Evolutionary conservation across 2,329 filamentous ascomycete genomes (phyloP).

Genomic region (Ascochyta koolunga): DNA sequence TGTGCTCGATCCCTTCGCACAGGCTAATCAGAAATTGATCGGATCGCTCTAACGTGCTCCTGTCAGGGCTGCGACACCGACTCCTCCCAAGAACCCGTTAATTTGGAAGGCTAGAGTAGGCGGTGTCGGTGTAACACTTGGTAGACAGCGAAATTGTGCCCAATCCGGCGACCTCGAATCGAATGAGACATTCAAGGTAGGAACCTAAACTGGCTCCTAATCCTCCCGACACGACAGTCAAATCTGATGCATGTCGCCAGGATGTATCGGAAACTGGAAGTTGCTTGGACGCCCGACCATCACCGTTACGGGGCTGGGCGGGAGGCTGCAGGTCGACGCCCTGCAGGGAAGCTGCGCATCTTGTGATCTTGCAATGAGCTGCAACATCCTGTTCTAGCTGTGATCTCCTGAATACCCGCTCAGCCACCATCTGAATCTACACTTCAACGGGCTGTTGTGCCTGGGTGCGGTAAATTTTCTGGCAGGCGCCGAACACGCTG

Average conservation of each 20-base stretch:
- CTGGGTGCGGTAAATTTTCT: constrained; percentile 33
- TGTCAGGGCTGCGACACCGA: constrained; percentile 33
- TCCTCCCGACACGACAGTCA: constrained; percentile 37
- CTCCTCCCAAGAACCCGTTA: constrained; percentile 25
- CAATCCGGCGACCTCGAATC: constrained; percentile 20
- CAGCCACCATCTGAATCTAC: constrained; percentile 46
- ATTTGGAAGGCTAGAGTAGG: constrained; percentile 33
- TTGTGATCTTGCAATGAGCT: constrained; percentile 39
- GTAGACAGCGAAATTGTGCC: constrained; percentile 19
- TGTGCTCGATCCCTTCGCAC: constrained; percentile 12
- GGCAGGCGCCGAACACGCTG: constrained; percentile 33
- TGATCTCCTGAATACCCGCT: constrained; percentile 34
- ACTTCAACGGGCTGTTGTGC: constrained; percentile 46
- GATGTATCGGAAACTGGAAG: constrained; percentile 31
- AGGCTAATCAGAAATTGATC: constrained; percentile 28
- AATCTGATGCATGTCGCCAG: constrained; percentile 45
- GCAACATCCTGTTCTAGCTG: constrained; percentile 29
- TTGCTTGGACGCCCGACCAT: constrained; percentile 38
- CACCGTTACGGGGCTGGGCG: constrained; percentile 40
- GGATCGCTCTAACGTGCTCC: constrained; percentile 32
- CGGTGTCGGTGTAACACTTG: constrained; percentile 37
- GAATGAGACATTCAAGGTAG: constrained; percentile 40
- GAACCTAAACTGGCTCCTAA: constrained; percentile 31
- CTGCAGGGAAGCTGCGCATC: constrained; percentile 39
- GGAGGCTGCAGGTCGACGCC: constrained; percentile 46